A percentile compares a stretch with the other conserved stretches of the same genome.
phyloP scores from a whole-genome alignment of 495 filamentous ascomycete genomes.

The Viridothelium virens region DNA sequence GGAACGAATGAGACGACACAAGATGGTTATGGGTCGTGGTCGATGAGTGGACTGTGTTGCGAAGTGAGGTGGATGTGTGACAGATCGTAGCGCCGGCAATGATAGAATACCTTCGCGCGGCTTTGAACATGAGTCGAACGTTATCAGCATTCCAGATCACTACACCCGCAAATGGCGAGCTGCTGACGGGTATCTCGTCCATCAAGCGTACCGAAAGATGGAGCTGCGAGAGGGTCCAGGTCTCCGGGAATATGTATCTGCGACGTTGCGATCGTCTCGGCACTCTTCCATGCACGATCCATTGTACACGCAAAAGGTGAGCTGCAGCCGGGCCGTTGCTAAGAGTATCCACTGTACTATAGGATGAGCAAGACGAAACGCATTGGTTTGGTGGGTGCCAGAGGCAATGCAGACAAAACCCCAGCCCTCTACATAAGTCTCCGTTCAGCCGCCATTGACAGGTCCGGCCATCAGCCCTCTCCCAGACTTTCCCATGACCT shows the following conservation, averaged over 20 bases:
- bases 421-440: not conserved
- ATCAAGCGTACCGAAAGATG: not conserved
- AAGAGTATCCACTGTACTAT: not conserved
- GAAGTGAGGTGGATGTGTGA: slow-evolving; percentile 1
- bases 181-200: slow-evolving; percentile 6
- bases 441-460: not conserved
- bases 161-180: not conserved
- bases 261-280: not conserved
- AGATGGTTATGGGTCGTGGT: not conserved
- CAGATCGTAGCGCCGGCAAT: not conserved
- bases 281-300: not conserved
- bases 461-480: not conserved
- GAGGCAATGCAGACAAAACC: not conserved
- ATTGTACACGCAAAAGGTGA: not conserved
- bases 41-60: not conserved
- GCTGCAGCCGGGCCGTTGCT: not conserved
- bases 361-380: not conserved
- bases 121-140: not conserved
- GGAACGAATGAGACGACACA: not conserved
- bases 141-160: not conserved
- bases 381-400: not conserved
- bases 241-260: not conserved
- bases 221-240: not conserved
- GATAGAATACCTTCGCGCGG: not conserved
- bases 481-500: slow-evolving; percentile 9